A percentile compares a stretch with the other conserved stretches of the same genome.
phyloP scores from a whole-genome alignment of 1,284 basidiomycete species.

The Ganoderma lingzhi region DNA sequence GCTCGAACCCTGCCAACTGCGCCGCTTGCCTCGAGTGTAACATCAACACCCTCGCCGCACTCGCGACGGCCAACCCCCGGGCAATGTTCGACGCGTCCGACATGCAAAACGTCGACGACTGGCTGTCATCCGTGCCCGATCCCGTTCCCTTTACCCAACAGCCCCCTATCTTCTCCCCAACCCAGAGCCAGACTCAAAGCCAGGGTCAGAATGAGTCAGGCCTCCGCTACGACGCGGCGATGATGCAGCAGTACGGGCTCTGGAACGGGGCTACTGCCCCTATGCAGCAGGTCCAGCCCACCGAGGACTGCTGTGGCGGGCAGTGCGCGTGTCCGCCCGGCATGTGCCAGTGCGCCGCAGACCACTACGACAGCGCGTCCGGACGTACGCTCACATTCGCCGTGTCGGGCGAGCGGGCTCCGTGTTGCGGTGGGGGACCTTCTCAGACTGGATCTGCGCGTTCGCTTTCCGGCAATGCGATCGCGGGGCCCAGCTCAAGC shows the following conservation, averaged over 20 bases:
- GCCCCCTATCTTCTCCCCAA: constrained; percentile 13
- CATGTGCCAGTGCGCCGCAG: constrained; percentile 45
- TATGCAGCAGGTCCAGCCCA: constrained; percentile 15
- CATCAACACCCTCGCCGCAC: constrained; percentile 49
- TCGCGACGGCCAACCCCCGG: constrained; percentile 35
- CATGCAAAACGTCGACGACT: constrained; percentile 55
- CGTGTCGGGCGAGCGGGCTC: constrained; percentile 40
- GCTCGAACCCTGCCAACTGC: constrained; percentile 57
- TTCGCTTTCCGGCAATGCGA: background rate
- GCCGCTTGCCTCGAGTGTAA: constrained; percentile 64
- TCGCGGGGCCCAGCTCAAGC: background rate
- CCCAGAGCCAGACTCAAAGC: constrained; percentile 5
- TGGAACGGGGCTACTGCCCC: constrained; percentile 28
- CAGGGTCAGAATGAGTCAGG: constrained; percentile 17
- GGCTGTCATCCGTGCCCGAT: constrained; percentile 42
- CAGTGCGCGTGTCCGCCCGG: constrained; percentile 47
- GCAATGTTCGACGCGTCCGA: constrained; percentile 36
- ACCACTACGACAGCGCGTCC: constrained; percentile 38
- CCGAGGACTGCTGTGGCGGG: constrained; percentile 40
- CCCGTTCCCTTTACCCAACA: background rate
- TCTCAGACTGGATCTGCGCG: background rate
- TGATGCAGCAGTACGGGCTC: constrained; percentile 34
- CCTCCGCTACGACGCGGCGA: constrained; percentile 31
- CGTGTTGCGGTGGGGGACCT: constrained; percentile 35
- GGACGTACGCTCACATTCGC: constrained; percentile 40